Evolutionary conservation across 192 early-diverging fungal species (phyloP).

Genomic region (Linnemannia hyalina): DNA sequence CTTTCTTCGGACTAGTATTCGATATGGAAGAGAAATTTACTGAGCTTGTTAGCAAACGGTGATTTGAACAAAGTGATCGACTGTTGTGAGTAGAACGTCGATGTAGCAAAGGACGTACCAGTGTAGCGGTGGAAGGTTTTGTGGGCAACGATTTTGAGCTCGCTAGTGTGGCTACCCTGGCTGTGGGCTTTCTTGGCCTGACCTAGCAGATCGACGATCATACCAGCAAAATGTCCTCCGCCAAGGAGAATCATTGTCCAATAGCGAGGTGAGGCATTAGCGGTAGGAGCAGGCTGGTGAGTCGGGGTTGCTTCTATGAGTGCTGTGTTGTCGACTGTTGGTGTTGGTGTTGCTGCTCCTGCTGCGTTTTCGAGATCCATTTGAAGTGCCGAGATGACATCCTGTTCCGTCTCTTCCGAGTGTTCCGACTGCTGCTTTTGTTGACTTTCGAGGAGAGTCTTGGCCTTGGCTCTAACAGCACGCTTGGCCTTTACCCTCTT

Average conservation of each 20-base stretch:
- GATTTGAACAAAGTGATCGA: not conserved
- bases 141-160: constrained; percentile 71
- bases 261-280: constrained; percentile 7
- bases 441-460: not conserved
- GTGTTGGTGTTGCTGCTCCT: not conserved
- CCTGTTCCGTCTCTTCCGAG: not conserved
- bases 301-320: not conserved
- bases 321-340: not conserved
- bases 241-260: constrained; percentile 86
- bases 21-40: constrained; percentile 1
- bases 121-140: constrained; percentile 97
- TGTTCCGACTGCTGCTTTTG: not conserved
- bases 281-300: not conserved
- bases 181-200: not conserved
- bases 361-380: constrained; percentile 3
- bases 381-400: not conserved
- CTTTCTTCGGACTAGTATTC: constrained; percentile 77
- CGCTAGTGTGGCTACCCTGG: constrained; percentile 14
- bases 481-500: constrained; percentile 17
- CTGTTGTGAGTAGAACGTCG: not conserved
- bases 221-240: constrained; percentile 91
- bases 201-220: constrained; percentile 76
- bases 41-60: not conserved
- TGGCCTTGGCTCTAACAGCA: constrained; percentile 11
- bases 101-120: constrained; percentile 55